Evolutionary conservation across 129 eudicot genomes (phyloP), one percentile per base, ranked within the genome.

Genomic region (Lonicera japonica): DNA sequence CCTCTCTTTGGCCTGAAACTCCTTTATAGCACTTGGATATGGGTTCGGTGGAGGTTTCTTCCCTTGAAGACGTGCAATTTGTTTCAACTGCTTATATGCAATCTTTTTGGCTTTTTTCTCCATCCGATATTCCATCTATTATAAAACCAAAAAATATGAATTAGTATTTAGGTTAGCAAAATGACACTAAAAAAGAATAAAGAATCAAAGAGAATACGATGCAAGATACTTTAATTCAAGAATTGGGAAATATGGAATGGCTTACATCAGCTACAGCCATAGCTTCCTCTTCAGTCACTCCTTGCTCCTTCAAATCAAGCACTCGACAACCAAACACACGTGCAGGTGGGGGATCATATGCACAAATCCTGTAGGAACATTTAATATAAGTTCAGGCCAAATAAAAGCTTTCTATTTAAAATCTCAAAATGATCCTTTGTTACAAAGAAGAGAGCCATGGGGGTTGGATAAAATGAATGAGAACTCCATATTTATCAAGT

Each of bases 1-100:
- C 72, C 77, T 77, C 71, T 86, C 97, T 73, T 90, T 89, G 10
- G 92, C 97, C 57, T 90, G 95, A 61, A 90, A 83, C 74, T 86
- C 89, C 75, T 87, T 91, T 47, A 87, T 66, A 73, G 90, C 94
- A 77, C 94, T 82, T 7, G 84, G 86, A 67, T 84, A 91, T 54
- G 95, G 97, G 71, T 84, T 87, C 53, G 87, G 84, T 59, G 97
- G 97, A 50, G 86, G 87, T 59, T 63, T 79, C 58, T 84, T 91
- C 20, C 86, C 97, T 77, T 80, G 86, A 53, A 81, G 70, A 36
- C 65, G 66, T 23, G 94, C 76, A 22, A 84, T 84, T 76, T 91
- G 82, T 77, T 80, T 91, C 88, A 91, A 64, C 43, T 83, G 75
- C 39, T 64, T 39, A 72, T 83, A 91, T 58, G 95, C 97, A 60